Percentiles rank a stretch among this genome's conserved stretches.
Evolutionary conservation across 2,329 filamentous ascomycete genomes (phyloP).

Genomic region (Aspergillus aculeatinus): DNA sequence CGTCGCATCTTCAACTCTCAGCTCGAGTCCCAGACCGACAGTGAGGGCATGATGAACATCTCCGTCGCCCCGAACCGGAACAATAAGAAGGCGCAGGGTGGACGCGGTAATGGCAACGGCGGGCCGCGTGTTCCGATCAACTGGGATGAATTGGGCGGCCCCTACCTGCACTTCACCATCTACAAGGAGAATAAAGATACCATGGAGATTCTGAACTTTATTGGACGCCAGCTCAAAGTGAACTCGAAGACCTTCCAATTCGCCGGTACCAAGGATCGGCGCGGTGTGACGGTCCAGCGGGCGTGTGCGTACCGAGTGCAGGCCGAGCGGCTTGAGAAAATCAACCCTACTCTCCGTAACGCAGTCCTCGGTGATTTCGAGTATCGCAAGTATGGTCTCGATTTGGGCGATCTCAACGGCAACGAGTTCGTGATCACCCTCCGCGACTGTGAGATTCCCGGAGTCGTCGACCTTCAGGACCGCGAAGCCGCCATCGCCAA

Average conservation of each 20-base stretch:
- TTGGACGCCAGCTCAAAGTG: constrained; percentile 71
- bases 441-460: constrained; percentile 72
- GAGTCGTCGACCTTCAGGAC: constrained; percentile 34
- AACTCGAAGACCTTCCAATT: constrained; percentile 70
- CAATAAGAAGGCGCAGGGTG: constrained; percentile 33
- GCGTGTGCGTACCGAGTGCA: constrained; percentile 66
- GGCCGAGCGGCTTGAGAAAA: constrained; percentile 61
- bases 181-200: constrained; percentile 98
- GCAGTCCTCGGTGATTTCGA: constrained; percentile 74
- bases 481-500: constrained; percentile 49
- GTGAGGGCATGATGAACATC: constrained; percentile 66
- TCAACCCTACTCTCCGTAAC: constrained; percentile 63
- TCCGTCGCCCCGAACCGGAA: constrained; percentile 44
- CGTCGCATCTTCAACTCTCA: constrained; percentile 77
- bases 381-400: constrained; percentile 68
- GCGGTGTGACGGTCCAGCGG: constrained; percentile 81
- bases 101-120: constrained; percentile 28
- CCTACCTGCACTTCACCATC: constrained; percentile 84
- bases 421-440: constrained; percentile 94
- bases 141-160: constrained; percentile 69
- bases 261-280: constrained; percentile 86
- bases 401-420: constrained; percentile 78
- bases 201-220: constrained; percentile 80
- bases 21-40: constrained; percentile 74
- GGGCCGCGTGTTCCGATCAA: constrained; percentile 46